A percentile compares a stretch with the other conserved stretches of the same genome.
Evolutionary conservation across 306 rosid genomes (phyloP).

Genomic region (Cicer arietinum): DNA sequence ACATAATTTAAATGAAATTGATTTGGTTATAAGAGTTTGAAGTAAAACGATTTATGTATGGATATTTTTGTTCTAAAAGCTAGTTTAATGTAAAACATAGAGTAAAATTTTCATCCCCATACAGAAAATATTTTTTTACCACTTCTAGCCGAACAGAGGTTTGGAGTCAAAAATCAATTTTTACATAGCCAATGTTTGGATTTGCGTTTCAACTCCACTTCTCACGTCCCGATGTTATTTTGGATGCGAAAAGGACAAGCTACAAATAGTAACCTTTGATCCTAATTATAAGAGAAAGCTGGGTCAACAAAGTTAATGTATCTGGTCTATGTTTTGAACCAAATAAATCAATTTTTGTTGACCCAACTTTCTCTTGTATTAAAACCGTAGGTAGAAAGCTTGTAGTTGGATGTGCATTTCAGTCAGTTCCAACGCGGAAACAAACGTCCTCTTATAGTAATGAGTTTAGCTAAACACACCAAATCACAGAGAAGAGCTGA

Average conservation of each 20-base stretch:
- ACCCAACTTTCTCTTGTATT: too few relatives aligned
- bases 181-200: neutral
- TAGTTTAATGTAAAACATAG: neutral
- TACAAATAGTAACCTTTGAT: too few relatives aligned
- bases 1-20: neutral
- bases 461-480: neutral
- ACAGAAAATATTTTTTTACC: neutral
- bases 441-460: neutral
- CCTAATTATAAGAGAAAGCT: too few relatives aligned
- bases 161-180: neutral
- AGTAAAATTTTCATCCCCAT: neutral
- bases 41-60: neutral
- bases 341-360: too few relatives aligned
- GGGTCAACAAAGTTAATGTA: too few relatives aligned
- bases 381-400: too few relatives aligned
- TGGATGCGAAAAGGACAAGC: too few relatives aligned
- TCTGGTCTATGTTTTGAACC: too few relatives aligned
- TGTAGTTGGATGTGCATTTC: too few relatives aligned
- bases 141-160: neutral
- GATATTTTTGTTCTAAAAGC: neutral
- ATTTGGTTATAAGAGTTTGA: neutral
- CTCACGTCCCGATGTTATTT: too few relatives aligned
- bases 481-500: constrained; percentile 1
- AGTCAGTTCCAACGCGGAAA: too few relatives aligned
- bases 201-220: too few relatives aligned